Percentiles rank a stretch among this genome's conserved stretches.
Evolutionary conservation across 139 green algal species (phyloP).

Genomic region (Chlorella sorokiniana): DNA sequence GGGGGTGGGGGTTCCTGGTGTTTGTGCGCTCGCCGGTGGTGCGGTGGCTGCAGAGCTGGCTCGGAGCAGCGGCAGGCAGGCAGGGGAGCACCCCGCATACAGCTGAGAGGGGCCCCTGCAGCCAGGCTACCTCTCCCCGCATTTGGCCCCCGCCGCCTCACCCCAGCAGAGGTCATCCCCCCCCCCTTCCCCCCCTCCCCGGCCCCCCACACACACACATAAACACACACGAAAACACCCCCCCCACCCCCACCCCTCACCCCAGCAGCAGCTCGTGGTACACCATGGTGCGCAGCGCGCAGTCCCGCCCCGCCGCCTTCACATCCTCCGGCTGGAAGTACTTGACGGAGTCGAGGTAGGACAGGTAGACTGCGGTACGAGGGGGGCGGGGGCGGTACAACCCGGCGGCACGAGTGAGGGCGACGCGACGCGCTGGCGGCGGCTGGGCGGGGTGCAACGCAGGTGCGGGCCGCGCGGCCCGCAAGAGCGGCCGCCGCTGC

Average conservation of each 20-base stretch:
- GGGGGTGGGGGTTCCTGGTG: neutral
- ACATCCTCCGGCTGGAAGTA: slow-evolving; percentile 92
- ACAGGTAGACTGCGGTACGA: slow-evolving; percentile 83
- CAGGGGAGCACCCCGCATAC: no score
- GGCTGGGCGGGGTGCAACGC: neutral
- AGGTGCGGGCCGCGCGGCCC: neutral
- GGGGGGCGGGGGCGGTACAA: neutral
- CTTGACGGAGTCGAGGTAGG: slow-evolving; percentile 98
- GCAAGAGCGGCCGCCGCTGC: neutral
- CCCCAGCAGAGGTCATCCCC: no score
- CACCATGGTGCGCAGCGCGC: slow-evolving; percentile 91
- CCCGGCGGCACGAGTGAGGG: no score
- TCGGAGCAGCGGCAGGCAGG: no score
- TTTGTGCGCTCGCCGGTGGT: no score
- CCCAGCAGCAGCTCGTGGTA: slow-evolving; percentile 96
- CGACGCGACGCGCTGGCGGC: no score
- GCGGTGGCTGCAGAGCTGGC: no score
- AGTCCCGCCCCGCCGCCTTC: slow-evolving; percentile 21
- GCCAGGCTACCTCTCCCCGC: no score
- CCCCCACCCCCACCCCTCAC: neutral
- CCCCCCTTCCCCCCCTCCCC: no score
- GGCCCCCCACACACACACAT: no score
- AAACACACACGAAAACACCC: neutral
- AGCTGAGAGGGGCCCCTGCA: no score
- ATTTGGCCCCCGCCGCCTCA: no score